These are phyloP conservation scores for Wickerhamiella cacticola DNA, from an alignment of 805 yeast genomes.

Conservation along the genomic window DNA sequence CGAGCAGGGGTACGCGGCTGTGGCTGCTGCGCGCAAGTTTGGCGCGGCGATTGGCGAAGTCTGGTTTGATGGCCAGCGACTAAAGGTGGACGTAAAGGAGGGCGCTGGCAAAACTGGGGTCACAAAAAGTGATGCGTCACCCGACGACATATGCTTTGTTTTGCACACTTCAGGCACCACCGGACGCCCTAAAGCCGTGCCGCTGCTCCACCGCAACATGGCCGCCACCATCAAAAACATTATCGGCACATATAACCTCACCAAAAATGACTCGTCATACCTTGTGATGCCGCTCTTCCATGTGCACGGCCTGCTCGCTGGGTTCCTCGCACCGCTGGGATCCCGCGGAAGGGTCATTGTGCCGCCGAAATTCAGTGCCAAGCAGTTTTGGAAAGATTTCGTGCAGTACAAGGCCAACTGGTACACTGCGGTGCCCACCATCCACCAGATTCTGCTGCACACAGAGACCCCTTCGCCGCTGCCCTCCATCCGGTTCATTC, in stretches of 20 bases:
- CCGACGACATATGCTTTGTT: conserved; percentile 49
- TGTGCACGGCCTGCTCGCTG: conserved; percentile 63
- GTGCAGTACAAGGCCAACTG: conserved; percentile 42
- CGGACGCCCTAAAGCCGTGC: conserved; percentile 66
- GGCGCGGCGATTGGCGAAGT: conserved; percentile 42
- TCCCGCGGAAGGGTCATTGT: conserved; percentile 51
- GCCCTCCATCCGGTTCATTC: conserved; percentile 50
- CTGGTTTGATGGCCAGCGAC: conserved; percentile 36
- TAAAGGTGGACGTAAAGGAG: too few species aligned
- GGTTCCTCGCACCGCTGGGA: conserved; percentile 46
- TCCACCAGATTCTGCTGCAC: conserved; percentile 53
- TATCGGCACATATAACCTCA: conserved; percentile 42
- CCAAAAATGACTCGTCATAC: conserved; percentile 41
- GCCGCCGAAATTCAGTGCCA: conserved; percentile 52
- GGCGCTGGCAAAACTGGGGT: too few species aligned
- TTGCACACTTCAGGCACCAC: conserved; percentile 69
- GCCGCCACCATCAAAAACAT: conserved; percentile 50
- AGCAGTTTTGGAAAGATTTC: conserved; percentile 49
- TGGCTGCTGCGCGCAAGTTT: conserved; percentile 40
- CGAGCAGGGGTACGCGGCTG: conserved; percentile 32
- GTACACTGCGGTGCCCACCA: conserved; percentile 72
- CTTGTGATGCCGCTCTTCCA: conserved; percentile 70
- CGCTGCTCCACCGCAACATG: conserved; percentile 53
- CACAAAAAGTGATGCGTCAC: conserved; percentile 29
- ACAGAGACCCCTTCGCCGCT: conserved; percentile 37